Percentiles rank a stretch among this genome's conserved stretches.
Conservation (phyloP, 1,284 basidiomycete genomes). For the Sporisorium sorghi region DNA sequence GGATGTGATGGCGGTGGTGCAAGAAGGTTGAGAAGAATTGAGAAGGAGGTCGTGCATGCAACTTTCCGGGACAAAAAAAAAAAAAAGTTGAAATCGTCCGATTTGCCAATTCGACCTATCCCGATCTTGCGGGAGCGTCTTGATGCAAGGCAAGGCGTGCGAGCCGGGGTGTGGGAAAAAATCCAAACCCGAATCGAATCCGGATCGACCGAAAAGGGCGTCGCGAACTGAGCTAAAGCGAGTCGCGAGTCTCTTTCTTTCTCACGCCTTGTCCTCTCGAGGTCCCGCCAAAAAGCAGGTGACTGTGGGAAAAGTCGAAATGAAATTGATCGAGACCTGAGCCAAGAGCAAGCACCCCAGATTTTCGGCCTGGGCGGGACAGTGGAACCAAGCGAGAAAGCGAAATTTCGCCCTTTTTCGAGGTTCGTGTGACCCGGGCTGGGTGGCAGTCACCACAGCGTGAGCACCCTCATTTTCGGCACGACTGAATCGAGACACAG, state of each 20-base stretch:
- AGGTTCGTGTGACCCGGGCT: slow-evolving; percentile 9
- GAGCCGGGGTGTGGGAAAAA: not conserved
- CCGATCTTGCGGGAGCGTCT: no score
- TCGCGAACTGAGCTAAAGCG: slow-evolving; percentile 4
- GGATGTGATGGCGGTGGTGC: not conserved
- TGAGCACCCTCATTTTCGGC: slow-evolving; percentile 6
- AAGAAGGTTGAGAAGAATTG: not conserved
- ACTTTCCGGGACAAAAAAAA: not conserved
- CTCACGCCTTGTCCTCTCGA: not conserved
- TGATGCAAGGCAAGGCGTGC: not conserved
- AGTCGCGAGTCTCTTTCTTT: slow-evolving; percentile 26
- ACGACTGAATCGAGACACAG: not conserved
- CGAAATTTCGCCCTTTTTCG: no score
- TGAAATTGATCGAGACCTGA: slow-evolving; percentile 2
- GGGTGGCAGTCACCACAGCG: no score
- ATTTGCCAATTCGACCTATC: not conserved
- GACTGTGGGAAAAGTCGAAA: no score
- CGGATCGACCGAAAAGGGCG: slow-evolving; percentile 9
- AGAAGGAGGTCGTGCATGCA: not conserved
- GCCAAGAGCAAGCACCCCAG: slow-evolving; percentile 6
- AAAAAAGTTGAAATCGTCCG: no score
- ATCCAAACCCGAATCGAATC: not conserved
- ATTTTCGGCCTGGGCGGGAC: not conserved
- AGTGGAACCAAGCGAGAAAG: not conserved
- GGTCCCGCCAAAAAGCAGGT: not conserved